Percentiles rank a stretch among this genome's conserved stretches.
These are phyloP conservation scores for Cardamine chenopodiifolia DNA, from an alignment of 345 rosid species.

Conservation along the genomic window DNA sequence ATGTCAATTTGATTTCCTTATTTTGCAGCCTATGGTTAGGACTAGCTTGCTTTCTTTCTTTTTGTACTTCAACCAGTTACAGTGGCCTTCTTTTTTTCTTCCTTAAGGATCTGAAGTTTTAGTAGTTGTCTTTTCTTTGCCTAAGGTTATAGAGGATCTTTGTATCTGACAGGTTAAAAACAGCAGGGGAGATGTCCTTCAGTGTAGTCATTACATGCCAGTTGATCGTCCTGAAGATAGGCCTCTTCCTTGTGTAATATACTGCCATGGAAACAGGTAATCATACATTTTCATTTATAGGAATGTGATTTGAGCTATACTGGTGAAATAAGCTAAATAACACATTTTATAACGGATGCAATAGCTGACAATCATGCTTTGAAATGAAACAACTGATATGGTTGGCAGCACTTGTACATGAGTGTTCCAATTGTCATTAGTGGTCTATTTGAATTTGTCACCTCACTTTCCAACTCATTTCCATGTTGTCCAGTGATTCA, in stretches of 20 bases:
- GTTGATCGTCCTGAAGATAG: slow-evolving; percentile 65
- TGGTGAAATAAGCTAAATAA: neutral
- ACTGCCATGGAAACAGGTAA: slow-evolving; percentile 98
- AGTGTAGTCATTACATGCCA: slow-evolving; percentile 91
- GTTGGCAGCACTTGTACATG: neutral
- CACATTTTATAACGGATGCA: neutral
- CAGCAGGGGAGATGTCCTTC: slow-evolving; percentile 68
- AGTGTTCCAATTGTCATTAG: neutral
- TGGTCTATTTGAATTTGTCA: neutral
- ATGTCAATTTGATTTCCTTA: neutral
- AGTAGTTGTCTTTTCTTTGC: neutral
- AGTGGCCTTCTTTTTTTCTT: neutral
- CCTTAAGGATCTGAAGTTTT: slow-evolving; percentile 46
- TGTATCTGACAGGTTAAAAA: slow-evolving; percentile 69
- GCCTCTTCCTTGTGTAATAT: slow-evolving; percentile 90
- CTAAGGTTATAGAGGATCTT: slow-evolving; percentile 22
- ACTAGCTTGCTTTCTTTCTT: neutral
- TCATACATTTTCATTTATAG: neutral
- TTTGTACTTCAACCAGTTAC: neutral
- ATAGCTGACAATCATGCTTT: neutral
- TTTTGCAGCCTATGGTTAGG: neutral
- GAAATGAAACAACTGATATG: slow-evolving; percentile 3
- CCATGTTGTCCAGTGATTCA: neutral
- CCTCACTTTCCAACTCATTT: neutral
- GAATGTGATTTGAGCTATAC: slow-evolving; percentile 10